These are phyloP conservation scores for Lecanicillium sp. DNA, from an alignment of 2,329 filamentous ascomycete species.

Conservation along the genomic window DNA sequence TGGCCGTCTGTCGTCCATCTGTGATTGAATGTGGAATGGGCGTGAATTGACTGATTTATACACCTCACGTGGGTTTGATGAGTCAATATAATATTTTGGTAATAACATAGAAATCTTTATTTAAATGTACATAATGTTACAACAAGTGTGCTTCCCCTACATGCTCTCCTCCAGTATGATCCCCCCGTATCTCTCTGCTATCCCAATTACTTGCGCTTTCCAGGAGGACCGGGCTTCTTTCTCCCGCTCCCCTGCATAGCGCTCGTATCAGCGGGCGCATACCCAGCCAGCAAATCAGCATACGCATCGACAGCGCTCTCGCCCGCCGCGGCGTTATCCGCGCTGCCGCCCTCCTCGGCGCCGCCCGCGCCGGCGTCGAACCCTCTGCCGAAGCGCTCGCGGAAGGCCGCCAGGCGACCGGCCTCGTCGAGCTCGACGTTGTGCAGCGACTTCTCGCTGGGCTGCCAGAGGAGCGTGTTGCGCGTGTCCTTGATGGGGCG, in stretches of 20 bases:
- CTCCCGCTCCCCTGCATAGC: constrained; percentile 30
- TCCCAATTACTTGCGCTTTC: constrained; percentile 32
- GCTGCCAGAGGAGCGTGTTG: constrained; percentile 90
- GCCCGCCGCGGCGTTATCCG: constrained; percentile 18
- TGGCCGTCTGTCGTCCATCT: no score
- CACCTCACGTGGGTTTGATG: no score
- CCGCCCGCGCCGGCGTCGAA: constrained; percentile 60
- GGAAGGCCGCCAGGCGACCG: constrained; percentile 79
- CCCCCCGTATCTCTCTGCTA: background rate
- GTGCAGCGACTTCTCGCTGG: constrained; percentile 68
- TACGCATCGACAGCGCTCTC: constrained; percentile 28
- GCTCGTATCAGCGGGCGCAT: constrained; percentile 35
- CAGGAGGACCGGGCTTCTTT: constrained; percentile 36
- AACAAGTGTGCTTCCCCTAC: background rate
- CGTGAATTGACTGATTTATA: no score
- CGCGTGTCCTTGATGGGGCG: constrained; percentile 71
- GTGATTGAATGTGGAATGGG: no score
- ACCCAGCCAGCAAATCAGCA: constrained; percentile 47
- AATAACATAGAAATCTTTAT: background rate
- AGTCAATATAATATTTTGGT: no score
- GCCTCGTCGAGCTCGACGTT: constrained; percentile 96
- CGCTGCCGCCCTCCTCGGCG: constrained; percentile 23
- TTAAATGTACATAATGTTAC: constrained; percentile 11
- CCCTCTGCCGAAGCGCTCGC: constrained; percentile 72
- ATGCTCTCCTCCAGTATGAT: background rate